Base-by-base conservation (phyloP, 306 rosid genomes). In the Trichosanthes truncata region DNA sequence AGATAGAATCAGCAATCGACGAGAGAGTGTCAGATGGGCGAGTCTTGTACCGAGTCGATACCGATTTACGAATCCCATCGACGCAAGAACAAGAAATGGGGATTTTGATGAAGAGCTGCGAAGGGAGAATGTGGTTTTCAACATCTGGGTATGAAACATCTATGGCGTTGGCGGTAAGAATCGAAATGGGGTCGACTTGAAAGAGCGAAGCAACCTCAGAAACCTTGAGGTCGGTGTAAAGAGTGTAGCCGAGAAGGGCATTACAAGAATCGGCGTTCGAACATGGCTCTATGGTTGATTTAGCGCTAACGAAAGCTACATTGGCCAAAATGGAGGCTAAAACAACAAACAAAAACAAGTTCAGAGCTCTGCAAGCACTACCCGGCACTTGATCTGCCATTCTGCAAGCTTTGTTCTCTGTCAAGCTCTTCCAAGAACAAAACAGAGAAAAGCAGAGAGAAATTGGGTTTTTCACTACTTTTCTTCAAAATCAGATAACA, bases 231-330 rank as follows among this genome's bases (percentile, higher is more conserved):
- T 96, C 97, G 1, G 99, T 93, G 93, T 91, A 96, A 31, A 96
- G 91, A 0, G 91, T 96, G 94, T 96, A 96, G 18, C 98, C 99
- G 4, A 93, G 88, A 2, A 96, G 63, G 6, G 99, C 92, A 78
- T 89, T 91, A 88, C 99, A 96, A 0, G 91, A 86, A 78, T 96
- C 94, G 3, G 92, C 85, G 96, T 90, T 96, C 0, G 96, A 79
- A 80, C 99, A 96, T n/a, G 99, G 98, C 85, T 96, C 99, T 52
- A 96, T 96, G 10, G 98, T 96, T 56, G 99, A 96, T 84, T 96
- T 96, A 0, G 88, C 86, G 85, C 79, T 74, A 60, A 83, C 86
- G 20, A 14, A 66, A 60, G 80, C 79, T 79, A 75, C 89, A 67
- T 82, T 85, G 78, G 33, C 23, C 8, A 84, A 26, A 25, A 77